phyloP scores from a whole-genome alignment of 2,329 filamentous ascomycete species.

The Fusarium acutatum region DNA sequence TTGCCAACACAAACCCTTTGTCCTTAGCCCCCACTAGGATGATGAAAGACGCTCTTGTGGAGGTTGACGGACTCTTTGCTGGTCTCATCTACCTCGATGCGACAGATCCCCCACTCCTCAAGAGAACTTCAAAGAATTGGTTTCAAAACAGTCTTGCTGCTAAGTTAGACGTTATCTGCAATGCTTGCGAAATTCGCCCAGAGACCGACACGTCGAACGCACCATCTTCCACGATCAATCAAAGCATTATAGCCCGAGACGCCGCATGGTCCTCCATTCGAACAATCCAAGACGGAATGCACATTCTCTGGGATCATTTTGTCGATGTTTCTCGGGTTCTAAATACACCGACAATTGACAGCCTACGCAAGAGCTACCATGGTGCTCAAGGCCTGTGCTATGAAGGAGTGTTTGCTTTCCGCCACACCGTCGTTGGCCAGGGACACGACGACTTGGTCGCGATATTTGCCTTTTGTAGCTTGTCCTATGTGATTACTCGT shows the following conservation, averaged over 20 bases:
- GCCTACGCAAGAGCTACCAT: slow-evolving; percentile 1
- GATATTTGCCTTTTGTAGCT: slow-evolving; percentile 28
- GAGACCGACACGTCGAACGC: not conserved
- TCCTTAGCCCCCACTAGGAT: accelerated
- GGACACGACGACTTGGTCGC: not conserved
- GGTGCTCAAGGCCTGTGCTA: slow-evolving; percentile 16
- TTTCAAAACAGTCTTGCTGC: not conserved
- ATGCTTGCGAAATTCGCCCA: accelerated
- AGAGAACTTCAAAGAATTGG: not conserved
- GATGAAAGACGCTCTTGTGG: not conserved
- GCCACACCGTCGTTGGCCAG: slow-evolving; percentile 1
- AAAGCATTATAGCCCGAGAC: not conserved
- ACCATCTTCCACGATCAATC: not conserved
- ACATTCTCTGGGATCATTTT: slow-evolving; percentile 16
- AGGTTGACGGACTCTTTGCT: slow-evolving; percentile 13
- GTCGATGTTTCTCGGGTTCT: not conserved
- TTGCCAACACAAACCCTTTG: not conserved
- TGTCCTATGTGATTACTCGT: slow-evolving; percentile 23
- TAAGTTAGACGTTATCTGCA: not conserved
- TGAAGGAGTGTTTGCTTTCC: slow-evolving; percentile 23
- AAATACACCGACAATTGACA: not conserved
- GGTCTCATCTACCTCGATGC: slow-evolving; percentile 21
- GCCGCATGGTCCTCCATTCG: slow-evolving; percentile 13
- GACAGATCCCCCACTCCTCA: not conserved
- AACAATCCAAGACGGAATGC: slow-evolving; percentile 1